A percentile compares a stretch with the other conserved stretches of the same genome.
Conservation (phyloP, 768 basidiomycete genomes). For the Agaricus sinodeliciosus region DNA sequence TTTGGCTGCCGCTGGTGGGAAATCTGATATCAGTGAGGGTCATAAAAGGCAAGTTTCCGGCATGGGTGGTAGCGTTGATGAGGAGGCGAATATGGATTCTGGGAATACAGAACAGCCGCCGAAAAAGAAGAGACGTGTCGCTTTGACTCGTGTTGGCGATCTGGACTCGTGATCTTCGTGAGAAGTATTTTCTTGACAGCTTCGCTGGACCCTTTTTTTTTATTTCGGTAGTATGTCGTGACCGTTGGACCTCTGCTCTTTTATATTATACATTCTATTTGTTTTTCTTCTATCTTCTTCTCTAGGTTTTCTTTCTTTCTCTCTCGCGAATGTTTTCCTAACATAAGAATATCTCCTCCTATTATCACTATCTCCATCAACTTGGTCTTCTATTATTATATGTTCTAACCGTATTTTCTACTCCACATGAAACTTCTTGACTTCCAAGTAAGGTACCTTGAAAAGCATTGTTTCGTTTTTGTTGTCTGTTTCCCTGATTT, state of each 20-base stretch:
- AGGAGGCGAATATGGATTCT: constrained; percentile 17
- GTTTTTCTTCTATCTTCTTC: background rate
- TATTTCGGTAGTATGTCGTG: background rate
- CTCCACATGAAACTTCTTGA: background rate
- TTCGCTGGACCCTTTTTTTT: background rate
- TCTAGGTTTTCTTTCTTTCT: background rate
- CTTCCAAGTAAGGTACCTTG: no score
- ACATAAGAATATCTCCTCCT: background rate
- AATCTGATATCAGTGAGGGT: background rate
- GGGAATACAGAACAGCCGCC: constrained; percentile 44
- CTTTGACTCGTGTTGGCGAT: constrained; percentile 64
- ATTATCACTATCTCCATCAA: background rate
- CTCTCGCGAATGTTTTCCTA: no score
- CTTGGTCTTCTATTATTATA: background rate
- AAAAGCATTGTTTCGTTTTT: no score
- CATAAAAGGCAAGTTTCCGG: constrained; percentile 17
- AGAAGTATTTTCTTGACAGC: background rate
- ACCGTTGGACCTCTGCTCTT: background rate
- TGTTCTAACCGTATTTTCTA: background rate
- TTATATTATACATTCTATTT: background rate
- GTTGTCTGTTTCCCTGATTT: no score
- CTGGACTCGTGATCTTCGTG: constrained; percentile 25
- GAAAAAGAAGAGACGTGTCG: constrained; percentile 84
- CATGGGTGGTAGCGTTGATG: background rate
- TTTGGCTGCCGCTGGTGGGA: background rate